phyloP scores from a whole-genome alignment of 371 early-diverging fungal genomes.

The Syncephalastrum monosporum region DNA sequence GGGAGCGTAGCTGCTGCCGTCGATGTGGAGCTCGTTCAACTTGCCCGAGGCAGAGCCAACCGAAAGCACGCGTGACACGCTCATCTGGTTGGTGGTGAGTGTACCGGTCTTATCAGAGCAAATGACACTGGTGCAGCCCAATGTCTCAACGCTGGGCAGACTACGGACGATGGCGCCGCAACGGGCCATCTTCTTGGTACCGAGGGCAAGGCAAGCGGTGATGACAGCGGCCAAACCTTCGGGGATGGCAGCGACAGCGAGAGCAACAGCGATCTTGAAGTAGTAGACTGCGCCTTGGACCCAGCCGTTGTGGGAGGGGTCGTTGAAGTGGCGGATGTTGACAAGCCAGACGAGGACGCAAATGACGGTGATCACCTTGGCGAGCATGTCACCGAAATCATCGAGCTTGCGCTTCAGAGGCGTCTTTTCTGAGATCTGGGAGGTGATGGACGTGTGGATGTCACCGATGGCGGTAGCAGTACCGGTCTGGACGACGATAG shows the following conservation, averaged over 20 bases:
- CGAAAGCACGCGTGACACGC: slow-evolving; percentile 69
- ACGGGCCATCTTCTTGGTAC: slow-evolving; percentile 95
- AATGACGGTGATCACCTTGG: slow-evolving; percentile 92
- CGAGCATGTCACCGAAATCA: slow-evolving; percentile 95
- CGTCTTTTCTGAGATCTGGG: slow-evolving; percentile 87
- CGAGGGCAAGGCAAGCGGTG: slow-evolving; percentile 95
- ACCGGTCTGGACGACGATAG: slow-evolving; percentile 90
- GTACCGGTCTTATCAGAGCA: slow-evolving; percentile 99
- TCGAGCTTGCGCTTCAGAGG: slow-evolving; percentile 94
- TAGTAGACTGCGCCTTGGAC: slow-evolving; percentile 90
- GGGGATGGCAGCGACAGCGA: slow-evolving; percentile 99
- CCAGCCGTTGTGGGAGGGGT: slow-evolving; percentile 89
- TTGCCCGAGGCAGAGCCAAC: slow-evolving; percentile 42
- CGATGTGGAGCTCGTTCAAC: slow-evolving; percentile 68
- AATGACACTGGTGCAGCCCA: slow-evolving; percentile 96
- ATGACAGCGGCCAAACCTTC: slow-evolving; percentile 98
- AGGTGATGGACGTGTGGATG: slow-evolving; percentile 85
- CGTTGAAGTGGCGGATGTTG: slow-evolving; percentile 93
- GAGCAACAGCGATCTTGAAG: slow-evolving; percentile 97
- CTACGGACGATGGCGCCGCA: slow-evolving; percentile 95
- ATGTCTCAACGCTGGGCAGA: slow-evolving; percentile 92
- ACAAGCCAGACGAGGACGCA: slow-evolving; percentile 97
- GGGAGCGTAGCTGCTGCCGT: slow-evolving; percentile 87
- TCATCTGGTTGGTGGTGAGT: slow-evolving; percentile 98
- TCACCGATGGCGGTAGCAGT: slow-evolving; percentile 89